These are phyloP conservation scores for Coemansia sp. DNA, from an alignment of 192 early-diverging fungal genomes.

Conservation along the genomic window DNA sequence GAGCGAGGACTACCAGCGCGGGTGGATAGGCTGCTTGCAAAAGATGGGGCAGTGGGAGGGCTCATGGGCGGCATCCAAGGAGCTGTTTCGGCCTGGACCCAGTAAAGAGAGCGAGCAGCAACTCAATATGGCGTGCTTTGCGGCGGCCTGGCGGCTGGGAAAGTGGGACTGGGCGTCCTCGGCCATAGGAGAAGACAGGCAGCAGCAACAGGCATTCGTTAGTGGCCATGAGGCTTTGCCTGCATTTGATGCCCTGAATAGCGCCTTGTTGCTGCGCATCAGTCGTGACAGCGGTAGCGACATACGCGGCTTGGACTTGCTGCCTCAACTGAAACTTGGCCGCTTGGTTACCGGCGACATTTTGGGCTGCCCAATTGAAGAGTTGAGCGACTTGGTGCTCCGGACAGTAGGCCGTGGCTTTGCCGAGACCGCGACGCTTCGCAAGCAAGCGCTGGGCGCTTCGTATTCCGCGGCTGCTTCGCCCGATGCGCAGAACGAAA, in stretches of 20 bases:
- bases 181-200: not conserved
- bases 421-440: constrained; percentile 7
- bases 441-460: not conserved
- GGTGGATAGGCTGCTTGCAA: constrained; percentile 52
- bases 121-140: constrained; percentile 39
- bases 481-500: constrained; percentile 16
- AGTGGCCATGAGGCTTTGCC: not conserved
- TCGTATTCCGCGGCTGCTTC: not conserved
- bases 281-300: not conserved
- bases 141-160: constrained; percentile 53
- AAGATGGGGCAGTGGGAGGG: constrained; percentile 58
- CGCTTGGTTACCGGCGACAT: not conserved
- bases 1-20: constrained; percentile 28
- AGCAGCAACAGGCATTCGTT: not conserved
- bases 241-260: constrained; percentile 35
- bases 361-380: constrained; percentile 1
- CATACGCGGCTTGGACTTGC: constrained; percentile 1
- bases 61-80: constrained; percentile 48
- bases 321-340: constrained; percentile 1
- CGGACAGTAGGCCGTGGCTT: constrained; percentile 24
- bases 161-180: constrained; percentile 48
- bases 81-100: constrained; percentile 10
- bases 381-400: constrained; percentile 18
- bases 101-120: constrained; percentile 12
- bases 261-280: constrained; percentile 28